Evolutionary conservation across 495 filamentous ascomycete species (phyloP).

Genomic region (Rostrohypoxylon terebratum): DNA sequence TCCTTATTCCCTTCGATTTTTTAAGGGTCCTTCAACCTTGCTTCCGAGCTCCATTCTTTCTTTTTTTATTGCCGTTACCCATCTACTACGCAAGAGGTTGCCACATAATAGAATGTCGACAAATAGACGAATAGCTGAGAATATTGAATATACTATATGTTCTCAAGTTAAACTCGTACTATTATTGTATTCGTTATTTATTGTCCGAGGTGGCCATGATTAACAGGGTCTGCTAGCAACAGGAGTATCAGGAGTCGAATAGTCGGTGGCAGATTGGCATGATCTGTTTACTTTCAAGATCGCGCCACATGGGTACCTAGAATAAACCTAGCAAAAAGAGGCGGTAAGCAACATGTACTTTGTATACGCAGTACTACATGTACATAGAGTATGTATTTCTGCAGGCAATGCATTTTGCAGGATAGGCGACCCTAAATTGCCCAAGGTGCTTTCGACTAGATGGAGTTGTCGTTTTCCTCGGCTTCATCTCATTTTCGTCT

Average conservation of each 20-base stretch:
- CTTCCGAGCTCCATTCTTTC: conserved; percentile 19
- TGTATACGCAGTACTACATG: conserved; percentile 18
- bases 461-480: not conserved
- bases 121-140: conserved; percentile 11
- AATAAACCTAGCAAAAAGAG: conserved; percentile 39
- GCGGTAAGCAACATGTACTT: conserved; percentile 48
- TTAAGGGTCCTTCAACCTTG: conserved; percentile 37
- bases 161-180: not conserved
- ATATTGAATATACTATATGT: not conserved
- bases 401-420: conserved; percentile 50
- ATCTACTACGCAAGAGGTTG: conserved; percentile 42
- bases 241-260: conserved; percentile 1
- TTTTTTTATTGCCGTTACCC: conserved; percentile 21
- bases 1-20: conserved; percentile 18
- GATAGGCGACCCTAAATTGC: conserved; percentile 36
- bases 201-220: conserved; percentile 16
- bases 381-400: too few species aligned
- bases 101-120: conserved; percentile 8
- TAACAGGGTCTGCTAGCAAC: not conserved
- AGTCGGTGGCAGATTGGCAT: conserved; percentile 35
- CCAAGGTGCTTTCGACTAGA: not conserved
- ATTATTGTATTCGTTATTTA: conserved; percentile 20
- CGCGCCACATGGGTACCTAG: conserved; percentile 35
- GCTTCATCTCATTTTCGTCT: not conserved
- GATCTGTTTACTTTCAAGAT: conserved; percentile 43